phyloP scores from a whole-genome alignment of 352 stramenopile species.

The Pythium insidiosum region DNA sequence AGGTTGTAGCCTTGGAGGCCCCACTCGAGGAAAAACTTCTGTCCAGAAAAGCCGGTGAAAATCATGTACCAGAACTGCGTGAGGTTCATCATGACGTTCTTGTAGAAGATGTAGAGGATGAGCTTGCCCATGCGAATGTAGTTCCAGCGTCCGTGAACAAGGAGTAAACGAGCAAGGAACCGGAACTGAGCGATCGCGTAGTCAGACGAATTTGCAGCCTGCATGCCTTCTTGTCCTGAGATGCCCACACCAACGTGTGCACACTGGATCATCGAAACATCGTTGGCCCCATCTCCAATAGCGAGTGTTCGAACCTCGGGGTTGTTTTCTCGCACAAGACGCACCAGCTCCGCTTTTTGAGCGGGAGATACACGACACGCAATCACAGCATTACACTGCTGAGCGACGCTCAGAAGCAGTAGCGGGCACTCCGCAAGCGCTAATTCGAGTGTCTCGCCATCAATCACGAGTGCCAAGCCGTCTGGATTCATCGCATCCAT shows the following conservation, averaged over 20 bases:
- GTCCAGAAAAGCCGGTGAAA: conserved; percentile 82
- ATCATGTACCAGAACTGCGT: conserved; percentile 94
- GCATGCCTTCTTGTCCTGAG: conserved; percentile 90
- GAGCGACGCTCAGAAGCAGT: conserved; percentile 52
- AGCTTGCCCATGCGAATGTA: conserved; percentile 92
- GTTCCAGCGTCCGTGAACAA: conserved; percentile 92
- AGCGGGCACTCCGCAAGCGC: conserved; percentile 53
- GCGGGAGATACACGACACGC: conserved; percentile 90
- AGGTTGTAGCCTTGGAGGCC: conserved; percentile 86
- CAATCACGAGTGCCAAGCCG: conserved; percentile 68
- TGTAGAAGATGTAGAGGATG: conserved; percentile 94
- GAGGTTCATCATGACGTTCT: conserved; percentile 94
- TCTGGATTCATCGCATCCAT: conserved; percentile 24
- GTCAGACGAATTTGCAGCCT: conserved; percentile 92
- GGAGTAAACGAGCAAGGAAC: conserved; percentile 85
- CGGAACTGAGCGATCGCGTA: conserved; percentile 94
- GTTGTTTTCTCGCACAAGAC: conserved; percentile 87
- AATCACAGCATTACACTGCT: conserved; percentile 88
- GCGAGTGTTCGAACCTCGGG: conserved; percentile 75
- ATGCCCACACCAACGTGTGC: conserved; percentile 92
- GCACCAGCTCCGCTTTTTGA: conserved; percentile 92
- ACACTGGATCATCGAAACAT: conserved; percentile 95
- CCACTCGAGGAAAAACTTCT: conserved; percentile 86
- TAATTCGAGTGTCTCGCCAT: conserved; percentile 70
- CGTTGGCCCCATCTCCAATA: conserved; percentile 94